These are phyloP conservation scores for Malassezia caprae DNA, from an alignment of 1,284 basidiomycete species.

Conservation along the genomic window DNA sequence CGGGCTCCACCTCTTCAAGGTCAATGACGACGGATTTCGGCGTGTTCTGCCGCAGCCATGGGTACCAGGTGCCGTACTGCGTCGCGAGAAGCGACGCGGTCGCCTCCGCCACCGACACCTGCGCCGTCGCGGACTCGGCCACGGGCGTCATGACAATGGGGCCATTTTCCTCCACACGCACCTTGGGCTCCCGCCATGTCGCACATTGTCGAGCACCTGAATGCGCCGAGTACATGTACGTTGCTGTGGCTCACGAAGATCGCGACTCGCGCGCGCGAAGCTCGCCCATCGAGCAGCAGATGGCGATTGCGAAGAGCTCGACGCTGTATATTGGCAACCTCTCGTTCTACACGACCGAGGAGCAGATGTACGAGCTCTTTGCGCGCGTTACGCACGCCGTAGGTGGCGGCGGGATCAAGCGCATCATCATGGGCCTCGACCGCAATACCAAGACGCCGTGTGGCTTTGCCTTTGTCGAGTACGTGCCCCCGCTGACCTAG, in stretches of 20 bases:
- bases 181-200: constrained; percentile 56
- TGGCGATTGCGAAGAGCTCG: constrained; percentile 51
- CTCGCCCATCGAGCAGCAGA: constrained; percentile 49
- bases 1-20: constrained; percentile 55
- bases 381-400: constrained; percentile 78
- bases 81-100: constrained; percentile 52
- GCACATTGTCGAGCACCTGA: constrained; percentile 70
- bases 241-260: constrained; percentile 22
- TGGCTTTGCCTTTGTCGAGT: constrained; percentile 96
- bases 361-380: constrained; percentile 98
- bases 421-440: constrained; percentile 98
- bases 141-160: constrained; percentile 1
- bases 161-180: background rate
- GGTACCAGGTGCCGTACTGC: constrained; percentile 82
- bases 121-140: background rate
- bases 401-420: constrained; percentile 88
- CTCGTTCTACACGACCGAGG: constrained; percentile 71
- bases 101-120: constrained; percentile 54
- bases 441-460: constrained; percentile 95
- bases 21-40: constrained; percentile 70
- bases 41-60: constrained; percentile 59
- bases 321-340: constrained; percentile 62
- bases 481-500: constrained; percentile 25
- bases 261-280: constrained; percentile 48
- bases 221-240: constrained; percentile 89